A percentile compares a stretch with the other conserved stretches of the same genome.
Evolutionary conservation across 78 protist genomes (phyloP).

Genomic region (Dictyostelium citrinum): DNA sequence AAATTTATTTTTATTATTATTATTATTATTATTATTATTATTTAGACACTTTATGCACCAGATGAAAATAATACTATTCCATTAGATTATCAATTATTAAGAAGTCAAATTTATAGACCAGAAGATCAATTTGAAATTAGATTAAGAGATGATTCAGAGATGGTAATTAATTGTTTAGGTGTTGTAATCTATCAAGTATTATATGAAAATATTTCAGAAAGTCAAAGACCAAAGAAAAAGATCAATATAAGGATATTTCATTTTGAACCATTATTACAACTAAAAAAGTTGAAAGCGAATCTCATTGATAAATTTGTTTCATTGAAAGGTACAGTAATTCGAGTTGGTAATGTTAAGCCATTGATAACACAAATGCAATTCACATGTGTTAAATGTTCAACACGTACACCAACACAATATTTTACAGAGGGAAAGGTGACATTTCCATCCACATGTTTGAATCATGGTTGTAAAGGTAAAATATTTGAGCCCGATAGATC

Average conservation of each 20-base stretch:
- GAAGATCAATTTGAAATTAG: slow-evolving; percentile 12
- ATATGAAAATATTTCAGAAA: neutral
- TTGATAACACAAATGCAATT: slow-evolving; percentile 82
- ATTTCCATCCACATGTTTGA: slow-evolving; percentile 49
- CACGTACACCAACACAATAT: neutral
- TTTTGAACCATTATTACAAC: slow-evolving; percentile 3
- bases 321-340: slow-evolving; percentile 93
- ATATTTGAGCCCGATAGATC: slow-evolving; percentile 74
- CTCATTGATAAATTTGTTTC: slow-evolving; percentile 80
- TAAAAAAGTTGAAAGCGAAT: slow-evolving; percentile 8
- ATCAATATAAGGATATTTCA: slow-evolving; percentile 21
- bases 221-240: slow-evolving; percentile 41
- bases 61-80: slow-evolving; percentile 51
- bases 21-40: neutral
- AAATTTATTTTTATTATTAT: neutral
- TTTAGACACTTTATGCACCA: slow-evolving; percentile 38
- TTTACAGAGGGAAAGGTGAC: slow-evolving; percentile 36
- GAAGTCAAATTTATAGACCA: neutral
- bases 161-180: slow-evolving; percentile 74
- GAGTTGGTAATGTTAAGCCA: slow-evolving; percentile 92
- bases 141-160: slow-evolving; percentile 56
- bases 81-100: slow-evolving; percentile 33
- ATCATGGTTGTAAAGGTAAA: slow-evolving; percentile 63
- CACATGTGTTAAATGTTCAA: neutral
- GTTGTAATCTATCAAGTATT: slow-evolving; percentile 22